Evolutionary conservation across 345 rosid genomes (phyloP), one percentile per base, ranked within the genome.

Genomic region (Corchorus capsularis): DNA sequence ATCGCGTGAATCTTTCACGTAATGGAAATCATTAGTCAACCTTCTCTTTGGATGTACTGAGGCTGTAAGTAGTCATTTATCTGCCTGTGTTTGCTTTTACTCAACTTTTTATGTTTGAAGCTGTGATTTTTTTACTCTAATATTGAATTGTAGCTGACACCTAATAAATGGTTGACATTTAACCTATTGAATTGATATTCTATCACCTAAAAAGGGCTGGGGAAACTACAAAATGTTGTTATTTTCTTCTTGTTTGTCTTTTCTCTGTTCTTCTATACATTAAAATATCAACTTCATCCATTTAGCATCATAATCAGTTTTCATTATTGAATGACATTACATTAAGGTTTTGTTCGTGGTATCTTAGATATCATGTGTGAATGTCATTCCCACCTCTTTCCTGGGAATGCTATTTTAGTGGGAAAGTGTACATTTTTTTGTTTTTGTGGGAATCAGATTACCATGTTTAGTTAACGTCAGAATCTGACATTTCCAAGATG

Each of bases 11-110:
- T 90, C 92, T 6, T 93, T 95, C 83, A 74, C 89, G 73, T 98
- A 95, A 77, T 95, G 99, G 99, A 93, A 93, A 82, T 87, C 96
- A 57, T 80, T 95, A 82, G 92, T 93, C 75, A 87, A 92, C 85
- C 98, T 95, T 75, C 77, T 95, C 47, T 82, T 93, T 60, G 94
- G 98, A 49, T 95, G 98, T 75, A 81, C 79, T n/a, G 88, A 92
- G 71, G 99, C 98, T 72, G 99, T 95, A 88, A 87, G 93, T 82
- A 69, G 11, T 60, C 39, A 8, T 74, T 57, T 68, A 41, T 80
- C 71, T 70, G 15, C 50, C 20, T 45, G 55, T 35, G 46, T 68
- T 34, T 46, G 17, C 52, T 60, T 72, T 54, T 56, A 59, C 37
- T 45, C 17, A 37, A 7, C 34, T 74, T 27, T 63, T 20, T 35